phyloP scores from a whole-genome alignment of 2,329 filamentous ascomycete species.

The Macrophomina phaseolina region DNA sequence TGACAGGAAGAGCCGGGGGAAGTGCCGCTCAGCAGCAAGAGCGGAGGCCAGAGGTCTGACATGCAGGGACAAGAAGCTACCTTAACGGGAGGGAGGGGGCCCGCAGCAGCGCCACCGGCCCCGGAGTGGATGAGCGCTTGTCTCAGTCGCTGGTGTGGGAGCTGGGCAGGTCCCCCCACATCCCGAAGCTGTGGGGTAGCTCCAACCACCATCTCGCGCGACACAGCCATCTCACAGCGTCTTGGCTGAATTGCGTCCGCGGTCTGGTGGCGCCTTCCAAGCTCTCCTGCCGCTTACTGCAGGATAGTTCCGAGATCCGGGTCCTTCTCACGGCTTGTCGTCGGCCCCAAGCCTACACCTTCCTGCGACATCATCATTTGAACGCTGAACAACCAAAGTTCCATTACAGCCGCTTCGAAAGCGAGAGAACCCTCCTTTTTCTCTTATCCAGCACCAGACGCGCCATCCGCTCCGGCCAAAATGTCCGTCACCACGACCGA shows the following conservation, averaged over 20 bases:
- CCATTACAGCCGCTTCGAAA: too few species aligned
- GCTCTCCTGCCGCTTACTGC: background rate
- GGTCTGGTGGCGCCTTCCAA: background rate
- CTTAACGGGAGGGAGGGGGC: background rate
- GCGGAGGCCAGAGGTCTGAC: background rate
- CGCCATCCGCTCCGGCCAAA: slow-evolving; percentile 22
- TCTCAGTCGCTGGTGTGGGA: background rate
- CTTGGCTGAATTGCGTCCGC: background rate
- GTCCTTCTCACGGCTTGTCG: background rate
- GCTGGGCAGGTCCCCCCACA: slow-evolving; percentile 12
- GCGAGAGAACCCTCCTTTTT: background rate
- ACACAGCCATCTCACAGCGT: background rate
- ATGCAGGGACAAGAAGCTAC: background rate
- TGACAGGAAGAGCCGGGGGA: background rate
- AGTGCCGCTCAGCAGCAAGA: background rate
- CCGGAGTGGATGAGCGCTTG: slow-evolving; percentile 11
- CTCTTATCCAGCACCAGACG: slow-evolving; percentile 9
- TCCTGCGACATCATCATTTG: background rate
- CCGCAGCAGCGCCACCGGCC: background rate
- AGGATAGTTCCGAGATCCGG: background rate
- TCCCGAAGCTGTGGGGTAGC: slow-evolving; percentile 21
- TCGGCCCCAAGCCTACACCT: background rate
- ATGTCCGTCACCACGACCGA: slow-evolving; percentile 55
- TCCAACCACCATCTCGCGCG: background rate
- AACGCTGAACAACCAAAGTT: background rate